Conservation (phyloP, 805 yeast genomes). For the Candida nemodendra region DNA sequence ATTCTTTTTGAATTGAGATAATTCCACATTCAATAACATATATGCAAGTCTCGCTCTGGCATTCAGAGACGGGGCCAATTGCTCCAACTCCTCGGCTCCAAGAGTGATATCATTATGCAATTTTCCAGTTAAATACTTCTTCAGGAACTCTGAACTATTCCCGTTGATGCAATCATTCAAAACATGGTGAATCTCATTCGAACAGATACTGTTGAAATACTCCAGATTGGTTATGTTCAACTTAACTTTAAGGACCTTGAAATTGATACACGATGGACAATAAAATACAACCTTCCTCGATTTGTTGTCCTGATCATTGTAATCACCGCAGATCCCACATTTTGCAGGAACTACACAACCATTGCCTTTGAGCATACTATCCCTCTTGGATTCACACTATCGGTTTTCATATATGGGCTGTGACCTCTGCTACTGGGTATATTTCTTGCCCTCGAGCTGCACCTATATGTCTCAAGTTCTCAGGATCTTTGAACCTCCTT, state of each 20-base stretch:
- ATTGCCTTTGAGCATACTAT: too few relatives aligned
- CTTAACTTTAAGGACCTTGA: conserved; percentile 24
- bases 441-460: too few relatives aligned
- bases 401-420: too few relatives aligned
- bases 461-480: too few relatives aligned
- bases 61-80: conserved; percentile 21
- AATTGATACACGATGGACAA: conserved; percentile 30
- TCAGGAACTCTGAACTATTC: conserved; percentile 17
- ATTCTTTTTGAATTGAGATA: conserved; percentile 17
- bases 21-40: conserved; percentile 31
- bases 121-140: conserved; percentile 13
- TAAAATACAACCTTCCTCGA: conserved; percentile 10
- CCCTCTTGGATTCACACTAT: too few relatives aligned
- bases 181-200: conserved; percentile 23
- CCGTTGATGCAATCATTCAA: conserved; percentile 27
- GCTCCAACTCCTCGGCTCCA: conserved; percentile 4
- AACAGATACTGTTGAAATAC: conserved; percentile 16
- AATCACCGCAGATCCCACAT: conserved; percentile 22
- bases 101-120: not conserved
- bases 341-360: too few relatives aligned
- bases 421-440: too few relatives aligned
- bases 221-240: conserved; percentile 22
- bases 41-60: conserved; percentile 31
- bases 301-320: conserved; percentile 3
- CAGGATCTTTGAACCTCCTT: too few relatives aligned